phyloP scores from a whole-genome alignment of 2,329 filamentous ascomycete species.

The Paecilomyces formosus region DNA sequence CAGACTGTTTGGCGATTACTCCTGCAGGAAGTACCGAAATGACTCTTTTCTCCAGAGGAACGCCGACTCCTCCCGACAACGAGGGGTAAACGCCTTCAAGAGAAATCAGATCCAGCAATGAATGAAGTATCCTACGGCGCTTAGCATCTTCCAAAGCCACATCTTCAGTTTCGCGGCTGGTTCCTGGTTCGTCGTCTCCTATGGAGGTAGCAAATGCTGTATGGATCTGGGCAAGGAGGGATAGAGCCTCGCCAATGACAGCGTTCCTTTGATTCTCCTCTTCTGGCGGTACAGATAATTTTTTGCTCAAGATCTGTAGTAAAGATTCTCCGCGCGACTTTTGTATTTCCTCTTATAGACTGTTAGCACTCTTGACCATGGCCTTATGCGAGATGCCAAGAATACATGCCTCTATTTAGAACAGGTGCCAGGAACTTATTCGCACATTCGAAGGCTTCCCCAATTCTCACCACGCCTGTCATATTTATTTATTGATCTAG shows the following conservation, averaged over 20 bases:
- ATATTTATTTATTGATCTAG: slow-evolving; percentile 14
- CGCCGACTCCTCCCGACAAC: slow-evolving; percentile 34
- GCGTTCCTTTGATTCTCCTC: slow-evolving; percentile 15
- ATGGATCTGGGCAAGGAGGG: slow-evolving; percentile 27
- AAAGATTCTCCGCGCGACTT: slow-evolving; percentile 27
- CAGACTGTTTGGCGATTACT: slow-evolving; percentile 30
- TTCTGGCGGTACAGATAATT: slow-evolving; percentile 2
- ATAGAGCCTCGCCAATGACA: slow-evolving; percentile 27
- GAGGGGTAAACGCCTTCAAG: slow-evolving; percentile 39
- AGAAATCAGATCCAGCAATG: slow-evolving; percentile 35
- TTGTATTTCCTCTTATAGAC: slow-evolving; percentile 29
- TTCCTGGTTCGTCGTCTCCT: neutral
- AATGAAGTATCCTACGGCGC: slow-evolving; percentile 30
- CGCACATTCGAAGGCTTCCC: slow-evolving; percentile 26
- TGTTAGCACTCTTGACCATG: slow-evolving; percentile 19
- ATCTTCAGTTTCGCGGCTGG: slow-evolving; percentile 14
- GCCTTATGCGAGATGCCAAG: slow-evolving; percentile 8
- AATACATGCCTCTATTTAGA: slow-evolving; percentile 32
- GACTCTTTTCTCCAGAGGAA: slow-evolving; percentile 36
- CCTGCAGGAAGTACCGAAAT: slow-evolving; percentile 36
- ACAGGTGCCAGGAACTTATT: slow-evolving; percentile 30
- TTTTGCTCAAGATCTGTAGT: slow-evolving; percentile 23
- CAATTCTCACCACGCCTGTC: slow-evolving; percentile 18
- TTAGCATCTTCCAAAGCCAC: slow-evolving; percentile 33
- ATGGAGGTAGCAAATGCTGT: slow-evolving; percentile 19